These are phyloP conservation scores for Xylariaceae sp. DNA, from an alignment of 2,329 filamentous ascomycete genomes.

Conservation along the genomic window DNA sequence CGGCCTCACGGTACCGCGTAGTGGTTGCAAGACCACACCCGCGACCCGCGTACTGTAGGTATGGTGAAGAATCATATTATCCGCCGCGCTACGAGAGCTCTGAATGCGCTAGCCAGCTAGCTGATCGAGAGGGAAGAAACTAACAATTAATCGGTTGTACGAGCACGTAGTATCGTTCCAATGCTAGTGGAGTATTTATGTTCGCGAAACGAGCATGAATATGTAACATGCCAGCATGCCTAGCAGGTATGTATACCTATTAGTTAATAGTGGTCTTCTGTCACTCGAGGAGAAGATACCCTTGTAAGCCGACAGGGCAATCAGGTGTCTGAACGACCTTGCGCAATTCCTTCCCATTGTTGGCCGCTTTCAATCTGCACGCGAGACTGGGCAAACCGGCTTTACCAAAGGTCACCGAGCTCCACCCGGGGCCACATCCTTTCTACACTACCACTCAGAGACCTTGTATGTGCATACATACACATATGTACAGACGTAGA, in stretches of 20 bases:
- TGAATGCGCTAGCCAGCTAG: no score
- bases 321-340: not conserved
- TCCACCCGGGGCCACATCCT: constrained; percentile 8
- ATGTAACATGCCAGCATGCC: no score
- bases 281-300: not conserved
- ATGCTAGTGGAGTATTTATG: not conserved
- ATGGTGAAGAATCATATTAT: no score
- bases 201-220: not conserved
- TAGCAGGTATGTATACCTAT: no score
- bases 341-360: constrained; percentile 1
- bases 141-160: not conserved
- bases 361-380: constrained; percentile 1
- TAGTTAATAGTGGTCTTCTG: not conserved
- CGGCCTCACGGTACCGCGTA: no score
- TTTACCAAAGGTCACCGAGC: constrained; percentile 7
- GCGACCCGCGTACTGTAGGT: no score
- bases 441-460: constrained; percentile 11
- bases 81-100: no score
- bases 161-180: no score
- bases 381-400: not conserved
- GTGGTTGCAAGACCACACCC: no score
- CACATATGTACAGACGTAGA: no score
- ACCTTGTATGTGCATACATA: no score
- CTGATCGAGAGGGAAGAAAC: not conserved
- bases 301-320: not conserved